These are phyloP conservation scores for Cicer chorassanicum DNA, from an alignment of 306 rosid species.

Conservation along the genomic window DNA sequence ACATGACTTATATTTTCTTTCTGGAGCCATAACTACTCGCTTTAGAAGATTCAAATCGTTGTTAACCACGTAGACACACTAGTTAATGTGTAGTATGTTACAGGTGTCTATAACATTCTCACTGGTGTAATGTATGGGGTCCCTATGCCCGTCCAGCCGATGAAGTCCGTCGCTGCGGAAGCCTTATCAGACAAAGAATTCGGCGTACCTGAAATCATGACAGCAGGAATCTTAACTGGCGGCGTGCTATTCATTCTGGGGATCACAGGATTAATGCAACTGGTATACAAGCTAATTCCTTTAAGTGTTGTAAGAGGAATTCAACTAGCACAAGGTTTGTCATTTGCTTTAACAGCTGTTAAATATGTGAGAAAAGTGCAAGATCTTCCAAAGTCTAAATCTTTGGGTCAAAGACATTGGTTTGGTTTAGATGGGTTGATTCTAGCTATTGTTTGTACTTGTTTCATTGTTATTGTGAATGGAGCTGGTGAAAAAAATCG, in stretches of 20 bases:
- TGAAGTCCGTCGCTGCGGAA: constrained; percentile 44
- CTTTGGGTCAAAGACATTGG: constrained; percentile 41
- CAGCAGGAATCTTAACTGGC: constrained; percentile 42
- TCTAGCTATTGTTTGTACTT: constrained; percentile 42
- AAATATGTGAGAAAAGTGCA: constrained; percentile 41
- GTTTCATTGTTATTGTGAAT: constrained; percentile 43
- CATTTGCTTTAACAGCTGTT: constrained; percentile 44
- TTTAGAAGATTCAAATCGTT: no score
- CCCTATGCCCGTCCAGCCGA: constrained; percentile 51
- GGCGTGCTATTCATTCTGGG: constrained; percentile 36
- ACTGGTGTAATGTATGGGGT: constrained; percentile 45
- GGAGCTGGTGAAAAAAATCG: constrained; percentile 43
- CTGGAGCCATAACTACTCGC: no score
- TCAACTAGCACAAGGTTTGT: constrained; percentile 48
- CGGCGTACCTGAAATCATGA: constrained; percentile 42
- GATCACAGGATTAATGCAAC: constrained; percentile 41
- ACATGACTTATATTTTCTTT: no score
- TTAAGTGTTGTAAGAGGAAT: constrained; percentile 47
- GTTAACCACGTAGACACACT: background rate
- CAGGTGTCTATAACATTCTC: constrained; percentile 43
- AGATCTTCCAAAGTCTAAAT: constrained; percentile 43
- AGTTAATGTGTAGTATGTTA: background rate
- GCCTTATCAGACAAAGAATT: constrained; percentile 39
- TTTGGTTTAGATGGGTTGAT: constrained; percentile 48
- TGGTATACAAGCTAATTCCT: constrained; percentile 43